Evolutionary conservation across 2,329 filamentous ascomycete genomes (phyloP).

Genomic region (Alternaria novae-zelandiae): DNA sequence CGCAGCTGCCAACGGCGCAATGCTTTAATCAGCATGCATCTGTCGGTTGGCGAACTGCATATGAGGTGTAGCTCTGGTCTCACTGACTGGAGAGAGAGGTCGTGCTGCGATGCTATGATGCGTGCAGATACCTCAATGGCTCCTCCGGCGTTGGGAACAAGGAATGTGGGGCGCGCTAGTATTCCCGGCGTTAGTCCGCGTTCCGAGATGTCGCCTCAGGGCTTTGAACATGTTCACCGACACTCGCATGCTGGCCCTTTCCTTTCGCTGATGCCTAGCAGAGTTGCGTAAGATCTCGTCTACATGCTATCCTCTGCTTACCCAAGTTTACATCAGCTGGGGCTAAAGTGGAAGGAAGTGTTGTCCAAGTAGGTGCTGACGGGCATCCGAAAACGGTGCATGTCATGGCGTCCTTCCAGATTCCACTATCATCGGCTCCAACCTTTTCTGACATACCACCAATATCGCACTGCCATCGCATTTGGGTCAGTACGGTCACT

Average conservation of each 20-base stretch:
- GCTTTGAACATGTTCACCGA: conserved; percentile 6
- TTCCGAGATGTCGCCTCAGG: background rate
- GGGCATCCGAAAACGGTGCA: conserved; percentile 1
- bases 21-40: background rate
- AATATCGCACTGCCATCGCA: conserved; percentile 31
- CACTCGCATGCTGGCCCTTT: conserved; percentile 1
- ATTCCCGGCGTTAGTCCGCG: background rate
- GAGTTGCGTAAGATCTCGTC: background rate
- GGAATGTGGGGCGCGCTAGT: conserved; percentile 7
- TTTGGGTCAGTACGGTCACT: conserved; percentile 31
- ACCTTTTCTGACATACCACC: conserved; percentile 20
- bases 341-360: conserved; percentile 29
- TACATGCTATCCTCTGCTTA: conserved; percentile 24
- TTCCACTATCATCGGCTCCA: conserved; percentile 22
- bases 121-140: background rate
- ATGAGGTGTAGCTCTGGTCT: background rate
- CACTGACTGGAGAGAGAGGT: background rate
- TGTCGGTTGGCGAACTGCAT: background rate
- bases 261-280: conserved; percentile 14
- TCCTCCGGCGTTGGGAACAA: background rate
- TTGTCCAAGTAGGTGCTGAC: conserved; percentile 17
- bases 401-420: conserved; percentile 36
- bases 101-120: background rate
- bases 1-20: background rate
- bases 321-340: conserved; percentile 20